Percentiles rank a stretch among this genome's conserved stretches.
Conservation (phyloP, 1,139 yeast species). For the Suhomyces bolitotheri region DNA sequence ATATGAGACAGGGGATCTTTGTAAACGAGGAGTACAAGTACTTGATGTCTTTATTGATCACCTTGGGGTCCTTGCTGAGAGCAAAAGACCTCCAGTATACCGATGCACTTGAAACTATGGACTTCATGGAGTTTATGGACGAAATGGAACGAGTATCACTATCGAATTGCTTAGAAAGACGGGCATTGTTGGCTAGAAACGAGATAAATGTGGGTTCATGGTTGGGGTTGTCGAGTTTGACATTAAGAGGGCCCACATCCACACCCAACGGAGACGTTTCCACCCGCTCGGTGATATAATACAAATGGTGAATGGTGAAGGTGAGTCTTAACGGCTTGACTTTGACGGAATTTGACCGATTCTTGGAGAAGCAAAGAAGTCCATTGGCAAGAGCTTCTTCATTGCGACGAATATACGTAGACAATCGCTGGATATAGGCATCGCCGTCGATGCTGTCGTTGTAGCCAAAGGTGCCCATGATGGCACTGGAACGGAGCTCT, state of each 20-base stretch:
- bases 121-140: slow-evolving; percentile 62
- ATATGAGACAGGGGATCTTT: slow-evolving; percentile 61
- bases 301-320: slow-evolving; percentile 63
- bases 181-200: slow-evolving; percentile 52
- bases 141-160: slow-evolving; percentile 63
- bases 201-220: slow-evolving; percentile 56
- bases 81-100: slow-evolving; percentile 45
- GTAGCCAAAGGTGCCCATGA: slow-evolving; percentile 20
- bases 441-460: slow-evolving; percentile 44
- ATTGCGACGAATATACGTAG: slow-evolving; percentile 42
- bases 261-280: slow-evolving; percentile 53
- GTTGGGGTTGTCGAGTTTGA: slow-evolving; percentile 58
- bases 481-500: too few relatives aligned
- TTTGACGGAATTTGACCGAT: slow-evolving; percentile 23
- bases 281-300: slow-evolving; percentile 58
- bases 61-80: slow-evolving; percentile 44
- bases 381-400: slow-evolving; percentile 51
- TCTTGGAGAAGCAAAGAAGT: slow-evolving; percentile 42
- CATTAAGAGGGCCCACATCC: slow-evolving; percentile 64
- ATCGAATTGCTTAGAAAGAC: slow-evolving; percentile 45
- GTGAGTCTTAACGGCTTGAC: slow-evolving; percentile 56
- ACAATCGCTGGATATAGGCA: slow-evolving; percentile 42
- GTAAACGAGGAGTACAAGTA: slow-evolving; percentile 67
- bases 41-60: slow-evolving; percentile 49
- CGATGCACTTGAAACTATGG: slow-evolving; percentile 50